These are phyloP conservation scores for Parmelia sp. DNA, from an alignment of 495 filamentous ascomycete species.

Conservation along the genomic window DNA sequence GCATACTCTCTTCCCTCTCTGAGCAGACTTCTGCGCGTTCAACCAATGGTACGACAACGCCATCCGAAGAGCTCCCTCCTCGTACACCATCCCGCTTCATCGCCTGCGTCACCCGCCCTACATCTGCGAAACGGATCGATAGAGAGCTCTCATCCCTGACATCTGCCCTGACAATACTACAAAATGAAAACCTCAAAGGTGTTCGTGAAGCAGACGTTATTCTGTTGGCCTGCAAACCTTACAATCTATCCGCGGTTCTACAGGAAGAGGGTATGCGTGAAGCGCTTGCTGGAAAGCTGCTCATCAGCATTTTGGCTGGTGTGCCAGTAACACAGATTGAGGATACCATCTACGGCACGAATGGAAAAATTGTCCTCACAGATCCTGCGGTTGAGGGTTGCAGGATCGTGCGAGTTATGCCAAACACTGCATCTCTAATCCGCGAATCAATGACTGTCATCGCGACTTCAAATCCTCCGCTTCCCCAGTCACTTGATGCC, in stretches of 20 bases:
- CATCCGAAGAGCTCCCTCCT: slow-evolving; percentile 40
- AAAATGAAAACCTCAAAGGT: slow-evolving; percentile 54
- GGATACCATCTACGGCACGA: slow-evolving; percentile 48
- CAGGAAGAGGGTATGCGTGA: slow-evolving; percentile 56
- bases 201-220: slow-evolving; percentile 56
- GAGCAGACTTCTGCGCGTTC: slow-evolving; percentile 35
- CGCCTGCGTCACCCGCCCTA: slow-evolving; percentile 61
- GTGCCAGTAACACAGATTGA: slow-evolving; percentile 60
- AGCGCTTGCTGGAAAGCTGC: slow-evolving; percentile 67
- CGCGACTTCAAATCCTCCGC: slow-evolving; percentile 50
- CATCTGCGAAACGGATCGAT: slow-evolving; percentile 58
- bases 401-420: slow-evolving; percentile 66
- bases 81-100: slow-evolving; percentile 66
- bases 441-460: slow-evolving; percentile 80
- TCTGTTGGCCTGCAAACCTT: slow-evolving; percentile 72
- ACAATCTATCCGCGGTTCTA: slow-evolving; percentile 61
- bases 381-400: slow-evolving; percentile 35
- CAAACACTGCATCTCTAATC: slow-evolving; percentile 65
- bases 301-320: slow-evolving; percentile 83
- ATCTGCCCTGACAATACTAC: slow-evolving; percentile 33
- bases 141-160: slow-evolving; percentile 40
- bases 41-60: slow-evolving; percentile 44
- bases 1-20: slow-evolving; percentile 62
- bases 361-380: too few relatives aligned
- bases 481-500: slow-evolving; percentile 37